phyloP scores from a whole-genome alignment of 257 asterid genomes.

The Dorcoceras hygrometricum region DNA sequence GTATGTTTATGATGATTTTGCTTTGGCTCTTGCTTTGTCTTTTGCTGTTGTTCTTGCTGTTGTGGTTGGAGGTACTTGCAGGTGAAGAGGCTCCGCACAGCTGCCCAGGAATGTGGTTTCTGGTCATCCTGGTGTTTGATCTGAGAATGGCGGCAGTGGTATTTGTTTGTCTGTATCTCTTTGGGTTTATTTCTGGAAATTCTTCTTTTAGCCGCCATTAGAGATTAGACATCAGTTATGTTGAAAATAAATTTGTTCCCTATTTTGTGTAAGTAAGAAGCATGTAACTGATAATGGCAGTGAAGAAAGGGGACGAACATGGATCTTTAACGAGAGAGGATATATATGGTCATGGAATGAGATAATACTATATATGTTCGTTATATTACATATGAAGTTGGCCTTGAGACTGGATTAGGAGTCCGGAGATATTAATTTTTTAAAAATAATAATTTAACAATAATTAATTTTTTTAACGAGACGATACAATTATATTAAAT shows the following conservation, averaged over 20 bases:
- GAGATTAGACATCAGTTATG: no score
- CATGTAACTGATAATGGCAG: not conserved
- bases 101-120: constrained; percentile 85
- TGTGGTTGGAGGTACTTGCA: constrained; percentile 76
- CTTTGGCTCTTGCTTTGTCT: constrained; percentile 21
- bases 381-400: no score
- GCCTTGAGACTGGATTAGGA: no score
- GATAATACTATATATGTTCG: no score
- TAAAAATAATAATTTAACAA: no score
- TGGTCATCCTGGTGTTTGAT: constrained; percentile 23
- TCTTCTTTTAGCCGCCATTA: constrained; percentile 69
- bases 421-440: no score
- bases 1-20: constrained; percentile 16
- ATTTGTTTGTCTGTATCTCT: constrained; percentile 17
- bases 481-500: no score
- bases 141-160: constrained; percentile 23
- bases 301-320: not conserved
- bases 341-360: no score
- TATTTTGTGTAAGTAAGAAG: not conserved
- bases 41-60: constrained; percentile 28
- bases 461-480: no score
- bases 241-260: constrained; percentile 9
- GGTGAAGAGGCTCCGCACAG: constrained; percentile 79
- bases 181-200: constrained; percentile 34
- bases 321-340: no score